phyloP scores from a whole-genome alignment of 2,329 filamentous ascomycete species.

The Microsporum audouinii region DNA sequence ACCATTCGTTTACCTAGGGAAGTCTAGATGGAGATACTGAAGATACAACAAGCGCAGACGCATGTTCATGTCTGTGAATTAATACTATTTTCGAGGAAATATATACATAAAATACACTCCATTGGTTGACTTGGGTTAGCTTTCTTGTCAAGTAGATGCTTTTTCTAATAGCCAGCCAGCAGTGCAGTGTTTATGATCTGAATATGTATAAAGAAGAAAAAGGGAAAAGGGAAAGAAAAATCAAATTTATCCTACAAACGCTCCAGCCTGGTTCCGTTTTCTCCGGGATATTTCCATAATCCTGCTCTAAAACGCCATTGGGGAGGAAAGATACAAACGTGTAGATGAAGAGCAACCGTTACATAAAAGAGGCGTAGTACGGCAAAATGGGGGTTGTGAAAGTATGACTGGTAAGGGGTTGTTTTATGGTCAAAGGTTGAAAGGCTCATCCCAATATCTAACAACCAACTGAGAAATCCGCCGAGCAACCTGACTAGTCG shows the following conservation, averaged over 20 bases:
- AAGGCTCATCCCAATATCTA: slow-evolving; percentile 38
- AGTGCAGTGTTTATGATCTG: not conserved
- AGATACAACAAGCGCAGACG: not conserved
- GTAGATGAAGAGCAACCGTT: not conserved
- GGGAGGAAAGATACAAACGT: not conserved
- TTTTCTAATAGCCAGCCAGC: not conserved
- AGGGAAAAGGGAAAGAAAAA: not conserved
- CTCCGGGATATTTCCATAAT: not conserved
- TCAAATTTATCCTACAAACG: slow-evolving; percentile 1
- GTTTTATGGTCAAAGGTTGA: slow-evolving; percentile 14
- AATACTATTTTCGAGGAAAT: too few relatives aligned
- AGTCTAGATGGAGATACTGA: not conserved
- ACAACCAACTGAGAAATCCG: slow-evolving; percentile 57
- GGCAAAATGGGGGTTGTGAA: not conserved
- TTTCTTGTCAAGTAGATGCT: not conserved
- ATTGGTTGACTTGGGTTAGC: not conserved
- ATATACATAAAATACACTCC: too few relatives aligned
- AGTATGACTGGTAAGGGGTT: slow-evolving; percentile 7
- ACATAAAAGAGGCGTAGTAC: not conserved
- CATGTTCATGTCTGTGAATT: not conserved
- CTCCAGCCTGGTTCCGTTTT: not conserved
- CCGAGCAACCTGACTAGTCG: slow-evolving; percentile 62
- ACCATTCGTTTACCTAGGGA: not conserved
- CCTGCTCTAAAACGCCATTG: not conserved
- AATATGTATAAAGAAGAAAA: not conserved